Evolutionary conservation across 768 basidiomycete species (phyloP), one percentile per base, ranked within the genome.

Genomic region (Podaxis sp.): DNA sequence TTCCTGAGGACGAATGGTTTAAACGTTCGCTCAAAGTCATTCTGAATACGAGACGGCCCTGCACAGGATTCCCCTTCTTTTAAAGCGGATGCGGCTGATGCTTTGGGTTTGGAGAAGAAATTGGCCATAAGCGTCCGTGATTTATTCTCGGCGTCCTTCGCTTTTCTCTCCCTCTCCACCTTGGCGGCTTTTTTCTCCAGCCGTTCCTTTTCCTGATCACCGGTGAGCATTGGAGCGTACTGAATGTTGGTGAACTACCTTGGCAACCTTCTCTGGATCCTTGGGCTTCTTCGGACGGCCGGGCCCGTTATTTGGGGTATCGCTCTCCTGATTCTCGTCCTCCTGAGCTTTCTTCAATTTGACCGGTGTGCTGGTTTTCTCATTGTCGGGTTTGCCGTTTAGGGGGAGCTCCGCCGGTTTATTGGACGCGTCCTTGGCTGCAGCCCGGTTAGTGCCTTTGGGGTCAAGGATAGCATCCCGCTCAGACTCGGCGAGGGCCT

Each of bases 1-100:
- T 90, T 93, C 77, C 90, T 93, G 63, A 91, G 66, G 4, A 84
- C 79, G 71, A 94, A 96, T 1, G 93, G 88, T 67, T 84, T 88
- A 78, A 97, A 97, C 0, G 80, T 79, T 67, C 77, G 84, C 58
- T 88, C 82, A 67, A 93, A 96, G 51, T 94, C 90, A 15, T 83
- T 83, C 29, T 79, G 77, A 2, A 72, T 65, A 33, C 69, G 71
- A 5, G 78, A 79, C 51, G 84, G 71, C 49, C 73, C 76, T 17
- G 74, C 74, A 57, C 72, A 71, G 8, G 74, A 69, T 38, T 69
- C 67, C 1, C 71, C 67, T 13, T 68, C 67, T 50, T 73, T 72
- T 22, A 65, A 64, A 43, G 65, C 68, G 46, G 68, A 68, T 51
- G 61, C 64, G 57, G 65, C 59, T 37, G 74, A 64, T 19, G 68